Conservation (phyloP, 2,329 filamentous ascomycete genomes). For the Colletotrichum simmondsii region DNA sequence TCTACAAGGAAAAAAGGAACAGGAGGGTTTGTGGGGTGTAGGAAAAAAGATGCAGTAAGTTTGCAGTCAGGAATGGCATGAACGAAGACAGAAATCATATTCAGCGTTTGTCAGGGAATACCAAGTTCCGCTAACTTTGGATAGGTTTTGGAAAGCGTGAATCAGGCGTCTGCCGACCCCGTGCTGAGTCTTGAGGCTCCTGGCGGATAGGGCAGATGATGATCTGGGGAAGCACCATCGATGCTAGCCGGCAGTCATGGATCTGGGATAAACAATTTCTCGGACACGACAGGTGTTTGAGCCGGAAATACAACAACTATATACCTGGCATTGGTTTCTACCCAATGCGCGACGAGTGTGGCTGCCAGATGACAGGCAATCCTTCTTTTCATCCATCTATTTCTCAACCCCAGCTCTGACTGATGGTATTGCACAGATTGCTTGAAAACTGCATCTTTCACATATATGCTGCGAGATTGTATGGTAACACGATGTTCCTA, state of each 20-base stretch:
- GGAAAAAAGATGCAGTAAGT: conserved; percentile 12
- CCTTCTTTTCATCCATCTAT: background rate
- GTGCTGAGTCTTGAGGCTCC: conserved; percentile 2
- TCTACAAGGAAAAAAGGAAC: background rate
- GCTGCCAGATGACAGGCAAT: background rate
- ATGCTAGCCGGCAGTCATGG: conserved; percentile 1
- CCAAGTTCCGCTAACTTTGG: background rate
- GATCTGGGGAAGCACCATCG: conserved; percentile 5
- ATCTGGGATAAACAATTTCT: conserved; percentile 16
- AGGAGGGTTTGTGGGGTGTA: conserved; percentile 22
- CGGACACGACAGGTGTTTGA: conserved; percentile 12
- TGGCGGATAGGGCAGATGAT: conserved; percentile 1
- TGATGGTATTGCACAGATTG: background rate
- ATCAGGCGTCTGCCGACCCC: conserved; percentile 13
- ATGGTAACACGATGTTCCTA: background rate
- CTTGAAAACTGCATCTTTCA: background rate
- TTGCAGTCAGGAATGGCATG: conserved; percentile 19
- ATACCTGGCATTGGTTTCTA: background rate
- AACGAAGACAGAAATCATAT: conserved; percentile 4
- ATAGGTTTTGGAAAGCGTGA: background rate
- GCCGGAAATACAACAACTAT: background rate
- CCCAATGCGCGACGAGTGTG: conserved; percentile 1
- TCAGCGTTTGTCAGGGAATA: conserved; percentile 3
- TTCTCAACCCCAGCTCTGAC: background rate
- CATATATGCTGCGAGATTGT: background rate